Evolutionary conservation across 2,329 filamentous ascomycete species (phyloP), one percentile per base, ranked within the genome.

Genomic region (Periconia digitata): DNA sequence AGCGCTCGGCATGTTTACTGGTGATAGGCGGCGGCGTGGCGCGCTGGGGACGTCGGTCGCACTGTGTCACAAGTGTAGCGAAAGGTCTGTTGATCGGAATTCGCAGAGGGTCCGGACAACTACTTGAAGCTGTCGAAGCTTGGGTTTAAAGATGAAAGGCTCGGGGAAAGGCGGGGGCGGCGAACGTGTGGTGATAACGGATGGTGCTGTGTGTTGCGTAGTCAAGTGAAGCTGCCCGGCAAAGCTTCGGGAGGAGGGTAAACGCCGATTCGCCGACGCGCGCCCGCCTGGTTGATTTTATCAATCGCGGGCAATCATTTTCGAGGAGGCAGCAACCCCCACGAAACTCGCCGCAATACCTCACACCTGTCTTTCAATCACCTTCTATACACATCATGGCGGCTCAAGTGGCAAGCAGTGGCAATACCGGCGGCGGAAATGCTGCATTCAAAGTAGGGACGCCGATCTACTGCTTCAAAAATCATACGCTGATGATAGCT

Each of bases 1-100:
- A 75, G 94, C 92, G 79, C 89, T 92, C 82, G 92, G 92, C 92
- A 96, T 84, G 72, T 63, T 78, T 69, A 70, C 58, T 52, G 58
- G 37, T 47, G 45, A 47, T 46, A 51, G 49, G 50, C 49, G 58
- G 44, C 27, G 44, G 37, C 41, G 32, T 43, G 35, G 39, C 42
- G 42, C 21, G 53, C 20, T 21, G 17, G 35, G 40, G 44, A 29
- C 40, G 36, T 24, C 24, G 29, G 41, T 35, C 12, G 27, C 16
- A 13, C 10, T n/a, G 18, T 24, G 10, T 23, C 20, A 17, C 21
- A 15, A 39, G 7, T 37, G 10, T 13, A 37, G 35, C 10, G 35
- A 37, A 10, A 16, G 10, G 15, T 17, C 5, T 42, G 23, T 22
- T 17, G 21, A 18, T 39, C 20, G 29, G 32, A 12, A 32, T 10